These are phyloP conservation scores for Hymenoscyphus linearis DNA, from an alignment of 2,329 filamentous ascomycete genomes.

Conservation along the genomic window DNA sequence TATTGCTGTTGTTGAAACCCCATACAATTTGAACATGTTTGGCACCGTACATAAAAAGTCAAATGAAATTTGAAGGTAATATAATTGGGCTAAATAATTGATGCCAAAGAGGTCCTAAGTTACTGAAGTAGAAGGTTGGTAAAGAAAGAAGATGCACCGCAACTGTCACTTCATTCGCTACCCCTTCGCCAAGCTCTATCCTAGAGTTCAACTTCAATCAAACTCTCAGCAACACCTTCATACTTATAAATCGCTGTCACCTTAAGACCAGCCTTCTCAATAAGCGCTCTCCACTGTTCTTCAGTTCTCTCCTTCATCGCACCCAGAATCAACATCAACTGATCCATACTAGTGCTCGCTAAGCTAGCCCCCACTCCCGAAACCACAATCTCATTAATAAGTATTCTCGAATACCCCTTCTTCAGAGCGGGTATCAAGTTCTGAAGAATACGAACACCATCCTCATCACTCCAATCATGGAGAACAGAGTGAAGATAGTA, in stretches of 20 bases:
- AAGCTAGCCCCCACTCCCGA: slow-evolving; percentile 28
- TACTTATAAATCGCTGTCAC: slow-evolving; percentile 5
- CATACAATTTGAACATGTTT: too few species aligned
- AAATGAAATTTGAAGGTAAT: too few species aligned
- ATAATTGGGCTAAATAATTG: too few species aligned
- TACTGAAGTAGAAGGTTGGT: neutral
- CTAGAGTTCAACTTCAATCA: slow-evolving; percentile 8
- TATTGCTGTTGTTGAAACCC: too few species aligned
- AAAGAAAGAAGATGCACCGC: neutral
- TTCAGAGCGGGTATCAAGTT: slow-evolving; percentile 26
- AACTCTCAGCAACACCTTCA: slow-evolving; percentile 1
- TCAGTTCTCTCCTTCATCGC: slow-evolving; percentile 15
- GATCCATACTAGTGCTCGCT: slow-evolving; percentile 32
- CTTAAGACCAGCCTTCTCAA: slow-evolving; percentile 7
- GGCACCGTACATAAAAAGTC: too few species aligned
- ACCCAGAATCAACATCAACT: slow-evolving; percentile 33
- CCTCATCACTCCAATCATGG: slow-evolving; percentile 31
- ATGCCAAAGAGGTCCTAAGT: too few species aligned
- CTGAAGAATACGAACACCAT: slow-evolving; percentile 5
- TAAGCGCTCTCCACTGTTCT: slow-evolving; percentile 5
- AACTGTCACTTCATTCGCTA: neutral
- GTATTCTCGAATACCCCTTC: slow-evolving; percentile 21
- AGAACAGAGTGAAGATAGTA: slow-evolving; percentile 29
- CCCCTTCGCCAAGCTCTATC: neutral
- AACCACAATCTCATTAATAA: slow-evolving; percentile 34